phyloP scores from a whole-genome alignment of 805 yeast genomes.

The Limtongia smithiae region DNA sequence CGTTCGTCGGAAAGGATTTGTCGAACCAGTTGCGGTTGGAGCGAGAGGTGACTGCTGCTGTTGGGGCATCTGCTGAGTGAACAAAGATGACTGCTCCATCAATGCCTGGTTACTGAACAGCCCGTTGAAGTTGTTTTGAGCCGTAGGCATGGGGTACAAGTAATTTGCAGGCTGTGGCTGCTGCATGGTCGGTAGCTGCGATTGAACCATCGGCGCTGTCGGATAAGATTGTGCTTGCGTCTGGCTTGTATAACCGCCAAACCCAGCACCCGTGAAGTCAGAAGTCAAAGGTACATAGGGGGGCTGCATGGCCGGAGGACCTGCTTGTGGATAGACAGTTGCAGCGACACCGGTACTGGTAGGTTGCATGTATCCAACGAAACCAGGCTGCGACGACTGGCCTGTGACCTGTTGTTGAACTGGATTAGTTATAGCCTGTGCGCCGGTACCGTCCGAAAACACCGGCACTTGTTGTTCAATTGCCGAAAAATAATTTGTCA shows the following conservation, averaged over 20 bases:
- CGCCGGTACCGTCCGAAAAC: slow-evolving; percentile 26
- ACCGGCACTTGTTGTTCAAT: slow-evolving; percentile 30
- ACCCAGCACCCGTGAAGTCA: slow-evolving; percentile 32
- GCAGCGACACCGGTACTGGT: background rate
- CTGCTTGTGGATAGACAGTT: slow-evolving; percentile 18
- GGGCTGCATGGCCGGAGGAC: slow-evolving; percentile 8
- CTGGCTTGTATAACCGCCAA: slow-evolving; percentile 30
- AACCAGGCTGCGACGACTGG: slow-evolving; percentile 11
- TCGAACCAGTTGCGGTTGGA: slow-evolving; percentile 21
- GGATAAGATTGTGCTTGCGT: slow-evolving; percentile 17
- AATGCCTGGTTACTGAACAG: slow-evolving; percentile 53
- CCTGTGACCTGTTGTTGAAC: slow-evolving; percentile 1
- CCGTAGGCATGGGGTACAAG: slow-evolving; percentile 12
- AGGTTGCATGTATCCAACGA: background rate
- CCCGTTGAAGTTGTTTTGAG: slow-evolving; percentile 40
- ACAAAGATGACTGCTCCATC: slow-evolving; percentile 30
- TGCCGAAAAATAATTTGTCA: slow-evolving; percentile 24
- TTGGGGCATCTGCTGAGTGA: slow-evolving; percentile 1
- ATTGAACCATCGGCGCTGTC: slow-evolving; percentile 19
- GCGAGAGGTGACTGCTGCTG: slow-evolving; percentile 12
- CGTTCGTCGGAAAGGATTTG: slow-evolving; percentile 26
- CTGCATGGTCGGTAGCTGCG: slow-evolving; percentile 28
- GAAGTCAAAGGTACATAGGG: slow-evolving; percentile 12
- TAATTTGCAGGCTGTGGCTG: slow-evolving; percentile 17
- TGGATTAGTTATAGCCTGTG: background rate